A percentile compares a stretch with the other conserved stretches of the same genome.
phyloP scores from a whole-genome alignment of 2,329 filamentous ascomycete genomes.

The Ampelomyces quisqualis region DNA sequence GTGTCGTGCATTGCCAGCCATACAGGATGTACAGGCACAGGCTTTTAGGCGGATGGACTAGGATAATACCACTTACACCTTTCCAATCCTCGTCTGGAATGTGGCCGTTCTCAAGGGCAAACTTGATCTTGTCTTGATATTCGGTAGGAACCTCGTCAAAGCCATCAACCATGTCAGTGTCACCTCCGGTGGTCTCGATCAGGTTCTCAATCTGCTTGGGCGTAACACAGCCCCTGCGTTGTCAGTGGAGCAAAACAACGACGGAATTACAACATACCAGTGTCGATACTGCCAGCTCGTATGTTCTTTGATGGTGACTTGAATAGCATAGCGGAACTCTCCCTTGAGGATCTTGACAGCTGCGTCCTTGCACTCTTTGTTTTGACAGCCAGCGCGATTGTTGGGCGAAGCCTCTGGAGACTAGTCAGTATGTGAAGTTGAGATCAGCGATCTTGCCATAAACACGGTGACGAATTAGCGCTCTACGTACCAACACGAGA shows the following conservation, averaged over 20 bases:
- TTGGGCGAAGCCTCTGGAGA: slow-evolving; percentile 43
- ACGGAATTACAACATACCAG: slow-evolving; percentile 61
- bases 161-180: slow-evolving; percentile 73
- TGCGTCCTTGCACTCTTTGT: slow-evolving; percentile 70
- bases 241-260: slow-evolving; percentile 9
- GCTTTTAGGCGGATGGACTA: background rate
- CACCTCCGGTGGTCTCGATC: slow-evolving; percentile 57
- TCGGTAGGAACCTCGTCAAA: slow-evolving; percentile 74
- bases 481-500: slow-evolving; percentile 30
- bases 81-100: slow-evolving; percentile 86
- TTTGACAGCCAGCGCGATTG: slow-evolving; percentile 71
- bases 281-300: slow-evolving; percentile 78
- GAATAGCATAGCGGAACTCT: slow-evolving; percentile 72
- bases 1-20: background rate
- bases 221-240: slow-evolving; percentile 79
- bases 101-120: slow-evolving; percentile 73
- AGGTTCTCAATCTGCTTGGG: slow-evolving; percentile 70
- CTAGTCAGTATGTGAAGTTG: slow-evolving; percentile 3
- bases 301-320: slow-evolving; percentile 63
- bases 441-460: background rate
- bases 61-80: slow-evolving; percentile 61
- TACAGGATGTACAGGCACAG: background rate
- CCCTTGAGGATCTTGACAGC: slow-evolving; percentile 69
- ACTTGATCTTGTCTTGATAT: slow-evolving; percentile 70
- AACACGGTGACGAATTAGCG: background rate